These are phyloP conservation scores for Tuber melanosporum DNA, from an alignment of 495 filamentous ascomycete genomes.

Conservation along the genomic window DNA sequence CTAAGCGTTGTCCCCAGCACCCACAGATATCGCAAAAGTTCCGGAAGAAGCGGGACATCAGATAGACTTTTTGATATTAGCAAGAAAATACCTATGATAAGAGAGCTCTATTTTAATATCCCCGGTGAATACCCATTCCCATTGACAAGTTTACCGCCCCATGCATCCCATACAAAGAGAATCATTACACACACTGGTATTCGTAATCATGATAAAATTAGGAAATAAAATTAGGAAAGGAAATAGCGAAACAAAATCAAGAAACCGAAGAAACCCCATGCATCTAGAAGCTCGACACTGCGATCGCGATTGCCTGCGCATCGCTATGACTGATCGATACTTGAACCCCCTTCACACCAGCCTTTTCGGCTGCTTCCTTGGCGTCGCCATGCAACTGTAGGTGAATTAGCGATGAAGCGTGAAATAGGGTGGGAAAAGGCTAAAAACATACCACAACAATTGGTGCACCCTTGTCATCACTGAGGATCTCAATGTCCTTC, in stretches of 20 bases:
- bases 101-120: not conserved
- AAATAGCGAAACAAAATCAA: not conserved
- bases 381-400: conserved; percentile 77
- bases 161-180: conserved; percentile 1
- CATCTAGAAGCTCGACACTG: conserved; percentile 43
- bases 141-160: conserved; percentile 5
- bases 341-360: conserved; percentile 74
- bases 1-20: not conserved
- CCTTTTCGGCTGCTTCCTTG: conserved; percentile 67
- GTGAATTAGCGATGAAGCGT: conserved; percentile 44
- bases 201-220: not conserved
- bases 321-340: conserved; percentile 96
- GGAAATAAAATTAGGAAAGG: not conserved
- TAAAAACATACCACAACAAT: conserved; percentile 61
- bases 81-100: not conserved
- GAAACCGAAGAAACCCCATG: not conserved
- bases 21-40: not conserved
- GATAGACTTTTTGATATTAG: not conserved
- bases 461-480: conserved; percentile 73
- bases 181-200: conserved; percentile 1
- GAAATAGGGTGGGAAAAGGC: not conserved
- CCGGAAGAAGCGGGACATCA: not conserved
- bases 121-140: not conserved
- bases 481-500: conserved; percentile 88
- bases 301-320: conserved; percentile 84